Evolutionary conservation across 495 filamentous ascomycete genomes (phyloP).

Genomic region (Aspergillus olivimuriae): DNA sequence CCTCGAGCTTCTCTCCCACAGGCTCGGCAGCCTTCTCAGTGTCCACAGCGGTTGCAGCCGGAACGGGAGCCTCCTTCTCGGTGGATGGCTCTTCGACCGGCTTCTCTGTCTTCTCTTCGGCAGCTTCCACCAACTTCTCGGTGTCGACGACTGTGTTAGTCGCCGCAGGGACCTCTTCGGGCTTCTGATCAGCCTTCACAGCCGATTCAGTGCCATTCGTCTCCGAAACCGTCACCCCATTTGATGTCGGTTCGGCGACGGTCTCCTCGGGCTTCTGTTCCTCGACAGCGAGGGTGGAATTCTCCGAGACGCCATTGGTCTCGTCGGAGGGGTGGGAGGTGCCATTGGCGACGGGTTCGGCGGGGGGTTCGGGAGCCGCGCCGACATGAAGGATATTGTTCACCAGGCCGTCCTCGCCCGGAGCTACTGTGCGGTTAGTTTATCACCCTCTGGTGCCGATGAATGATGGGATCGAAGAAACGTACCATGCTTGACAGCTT

Average conservation of each 20-base stretch:
- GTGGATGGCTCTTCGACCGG: not conserved
- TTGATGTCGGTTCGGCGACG: conserved; percentile 2
- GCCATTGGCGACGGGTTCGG: conserved; percentile 2
- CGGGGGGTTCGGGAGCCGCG: conserved; percentile 4
- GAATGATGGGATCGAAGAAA: not conserved
- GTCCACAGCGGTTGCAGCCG: not conserved
- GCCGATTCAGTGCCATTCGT: conserved; percentile 9
- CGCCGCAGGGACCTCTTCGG: not conserved
- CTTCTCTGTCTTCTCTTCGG: not conserved
- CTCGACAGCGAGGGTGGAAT: conserved; percentile 3
- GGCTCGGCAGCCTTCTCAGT: conserved; percentile 1
- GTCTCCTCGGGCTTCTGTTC: conserved; percentile 5
- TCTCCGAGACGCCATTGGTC: conserved; percentile 1
- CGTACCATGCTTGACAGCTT: conserved; percentile 21
- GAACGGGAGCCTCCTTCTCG: not conserved
- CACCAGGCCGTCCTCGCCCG: conserved; percentile 9
- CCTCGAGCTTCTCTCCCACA: not conserved
- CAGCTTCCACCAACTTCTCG: conserved; percentile 6
- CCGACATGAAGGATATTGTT: conserved; percentile 13
- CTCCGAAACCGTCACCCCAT: conserved; percentile 5
- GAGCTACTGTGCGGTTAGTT: conserved; percentile 1
- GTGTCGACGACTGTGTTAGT: not conserved
- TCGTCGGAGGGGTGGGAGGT: conserved; percentile 2
- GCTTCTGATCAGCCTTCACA: conserved; percentile 3
- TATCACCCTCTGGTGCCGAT: not conserved